Evolutionary conservation across 176 grass and related monocot genomes (phyloP).

Genomic region (Aegilops speltoides): DNA sequence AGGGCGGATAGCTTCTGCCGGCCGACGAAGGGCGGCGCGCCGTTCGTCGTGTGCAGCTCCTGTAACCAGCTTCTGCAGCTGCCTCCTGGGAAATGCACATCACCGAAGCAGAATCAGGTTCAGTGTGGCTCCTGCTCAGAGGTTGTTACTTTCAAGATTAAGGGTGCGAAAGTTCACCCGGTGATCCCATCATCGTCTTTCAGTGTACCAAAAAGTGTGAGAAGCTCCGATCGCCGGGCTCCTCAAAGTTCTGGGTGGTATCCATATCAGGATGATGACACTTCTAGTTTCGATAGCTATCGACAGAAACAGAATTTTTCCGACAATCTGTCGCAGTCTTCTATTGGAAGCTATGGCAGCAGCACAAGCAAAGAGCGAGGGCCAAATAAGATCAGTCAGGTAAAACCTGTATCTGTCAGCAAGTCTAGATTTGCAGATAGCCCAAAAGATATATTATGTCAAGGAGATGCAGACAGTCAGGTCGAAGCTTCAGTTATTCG

Average conservation of each 20-base stretch:
- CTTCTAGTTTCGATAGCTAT: conserved; percentile 28
- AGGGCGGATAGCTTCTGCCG: conserved; percentile 45
- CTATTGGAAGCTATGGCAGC: conserved; percentile 26
- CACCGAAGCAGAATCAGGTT: conserved; percentile 36
- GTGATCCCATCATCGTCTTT: background rate
- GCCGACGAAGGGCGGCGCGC: conserved; percentile 60
- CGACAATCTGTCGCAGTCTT: conserved; percentile 41
- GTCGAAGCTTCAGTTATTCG: conserved; percentile 15
- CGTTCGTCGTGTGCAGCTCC: conserved; percentile 65
- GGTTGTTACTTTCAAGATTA: conserved; percentile 46
- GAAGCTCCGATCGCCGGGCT: conserved; percentile 19
- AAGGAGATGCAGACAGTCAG: conserved; percentile 34
- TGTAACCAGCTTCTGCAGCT: conserved; percentile 76
- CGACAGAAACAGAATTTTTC: conserved; percentile 36
- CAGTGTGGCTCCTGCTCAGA: conserved; percentile 81
- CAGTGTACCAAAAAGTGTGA: conserved; percentile 26
- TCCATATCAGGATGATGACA: conserved; percentile 41
- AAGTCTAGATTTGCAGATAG: conserved; percentile 48
- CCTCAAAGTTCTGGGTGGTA: conserved; percentile 43
- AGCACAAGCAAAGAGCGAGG: conserved; percentile 26
- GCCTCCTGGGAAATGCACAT: conserved; percentile 43
- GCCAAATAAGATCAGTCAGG: conserved; percentile 32
- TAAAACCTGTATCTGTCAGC: conserved; percentile 29
- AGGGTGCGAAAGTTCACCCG: conserved; percentile 41
- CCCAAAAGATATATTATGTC: conserved; percentile 55